These are phyloP conservation scores for Macrophomina phaseolina DNA, from an alignment of 2,329 filamentous ascomycete species.

Conservation along the genomic window DNA sequence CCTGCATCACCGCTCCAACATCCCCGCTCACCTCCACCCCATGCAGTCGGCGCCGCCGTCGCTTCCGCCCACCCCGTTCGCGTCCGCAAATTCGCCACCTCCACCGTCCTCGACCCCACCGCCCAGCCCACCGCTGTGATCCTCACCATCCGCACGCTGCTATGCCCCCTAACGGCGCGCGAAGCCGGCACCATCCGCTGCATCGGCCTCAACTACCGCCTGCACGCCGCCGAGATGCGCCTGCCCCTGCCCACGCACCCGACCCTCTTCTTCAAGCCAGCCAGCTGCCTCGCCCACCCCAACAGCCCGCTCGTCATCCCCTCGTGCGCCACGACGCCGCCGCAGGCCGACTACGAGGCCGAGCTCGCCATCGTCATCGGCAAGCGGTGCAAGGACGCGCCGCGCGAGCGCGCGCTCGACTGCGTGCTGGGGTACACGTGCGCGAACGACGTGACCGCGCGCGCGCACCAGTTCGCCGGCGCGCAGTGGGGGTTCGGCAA, in stretches of 20 bases:
- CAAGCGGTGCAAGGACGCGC: slow-evolving; percentile 43
- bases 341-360: slow-evolving; percentile 29
- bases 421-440: slow-evolving; percentile 69
- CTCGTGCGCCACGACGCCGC: background rate
- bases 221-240: slow-evolving; percentile 42
- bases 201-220: slow-evolving; percentile 43
- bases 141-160: slow-evolving; percentile 32
- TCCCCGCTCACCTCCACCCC: background rate
- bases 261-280: background rate
- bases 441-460: slow-evolving; percentile 68
- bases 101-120: slow-evolving; percentile 26
- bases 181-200: slow-evolving; percentile 40
- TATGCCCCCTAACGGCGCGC: slow-evolving; percentile 35
- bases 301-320: background rate
- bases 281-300: background rate
- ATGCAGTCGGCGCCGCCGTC: slow-evolving; percentile 31
- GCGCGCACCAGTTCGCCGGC: slow-evolving; percentile 56
- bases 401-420: slow-evolving; percentile 61
- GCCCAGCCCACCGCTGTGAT: slow-evolving; percentile 26
- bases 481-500: slow-evolving; percentile 50
- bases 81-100: slow-evolving; percentile 29
- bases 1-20: background rate
- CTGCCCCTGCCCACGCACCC: background rate
- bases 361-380: slow-evolving; percentile 44
- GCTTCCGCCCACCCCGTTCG: slow-evolving; percentile 25